Base-by-base conservation (phyloP, 2,329 filamentous ascomycete genomes). In the Fusarium piperis region DNA sequence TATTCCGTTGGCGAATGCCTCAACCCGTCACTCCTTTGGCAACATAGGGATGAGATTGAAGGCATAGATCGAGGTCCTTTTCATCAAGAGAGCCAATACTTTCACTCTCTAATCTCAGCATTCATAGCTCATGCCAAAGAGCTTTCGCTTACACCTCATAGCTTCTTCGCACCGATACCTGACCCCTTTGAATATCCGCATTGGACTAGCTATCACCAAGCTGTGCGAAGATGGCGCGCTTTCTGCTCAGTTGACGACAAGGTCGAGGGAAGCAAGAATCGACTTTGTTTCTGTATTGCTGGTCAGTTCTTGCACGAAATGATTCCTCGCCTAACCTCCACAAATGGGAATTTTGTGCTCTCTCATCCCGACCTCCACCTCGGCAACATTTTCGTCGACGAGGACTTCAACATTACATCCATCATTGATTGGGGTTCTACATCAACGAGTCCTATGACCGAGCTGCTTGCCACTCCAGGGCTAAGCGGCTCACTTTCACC, bases 111-210 rank as follows among this genome's bases (percentile, higher is more conserved):
- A 6, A 62, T 78, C 23, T 72, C 72, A 18, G 72, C 70, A 3
- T 74, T 76, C 53, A 67, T 48, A 32, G 58, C 55, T 23, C 75
- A 78, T 64, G 71, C 61, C 30, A 58, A 71, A 56, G 20, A 78
- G 62, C 77, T 80, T 62, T 55, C 62, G 8, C 65, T 79, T 12
- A 55, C 58, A n/a, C 72, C 76, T 9, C 70, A 79, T 53, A 58
- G 16, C 48, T 79, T 79, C 51, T 77, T 78, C 51, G 77, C 77
- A 11, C 78, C 76, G 4, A 62, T 79, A 39, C 78, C 76, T 41
- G 64, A 74, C 33, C 33, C 62, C 6, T 33, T 52, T 9, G 73
- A 78, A 13, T 80, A 76, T 41, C 36, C 61, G 32, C 72, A 30
- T 8, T 65, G 64, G 62, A 30, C 33, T 3, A 76, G 67, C 36